Evolutionary conservation across 2,329 filamentous ascomycete species (phyloP), one percentile per base, ranked within the genome.

Genomic region (Diaporthe velutina): DNA sequence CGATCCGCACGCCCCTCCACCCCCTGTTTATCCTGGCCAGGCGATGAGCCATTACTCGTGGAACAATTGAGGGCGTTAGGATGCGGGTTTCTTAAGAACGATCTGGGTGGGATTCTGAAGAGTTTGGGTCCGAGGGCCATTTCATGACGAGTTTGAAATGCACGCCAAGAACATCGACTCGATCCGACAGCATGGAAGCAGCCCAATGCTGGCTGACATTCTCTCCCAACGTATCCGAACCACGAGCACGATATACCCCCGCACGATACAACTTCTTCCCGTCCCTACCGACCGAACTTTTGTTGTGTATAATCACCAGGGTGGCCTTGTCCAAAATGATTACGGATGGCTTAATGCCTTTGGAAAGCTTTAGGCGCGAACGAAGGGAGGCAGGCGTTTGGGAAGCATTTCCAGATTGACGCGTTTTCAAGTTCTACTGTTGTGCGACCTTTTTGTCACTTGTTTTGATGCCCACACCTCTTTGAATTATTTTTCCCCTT

Each of bases 11-110:
- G 80, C 84, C 38, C 83, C 85, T 15, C 83, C 86, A 19, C 83
- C 84, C 4, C 80, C 83, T 28, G 79, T 83, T 33, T 88, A 88
- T 73, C 83, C 79, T 35, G 81, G 82, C 17, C 77, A 83, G 40
- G 83, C 83, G 66, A 84, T 90, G 81, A 87, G 86, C 79, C 87
- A 90, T 79, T 91, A 91, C 80, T 89, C 88, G 42, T 91, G 90
- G 90, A 90, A 86, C 77, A 83, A 86, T 70, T 89, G 77, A 79
- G 33, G 25, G 57, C 28, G 28, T 42, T 48, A 58, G 30, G 35
- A 4, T 35, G 13, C 25, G 25, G 30, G 13, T 17, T 25, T 70
- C 2, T 13, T 17, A 19, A 38, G 35, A 70, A 33, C 25, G 17
- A 35, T 35, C 67, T 10, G 38, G 52, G 48, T 28, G 13, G 22